A percentile compares a stretch with the other conserved stretches of the same genome.
Evolutionary conservation across 116 monocot genomes (phyloP).

Genomic region (Dioscorea cayenensis): DNA sequence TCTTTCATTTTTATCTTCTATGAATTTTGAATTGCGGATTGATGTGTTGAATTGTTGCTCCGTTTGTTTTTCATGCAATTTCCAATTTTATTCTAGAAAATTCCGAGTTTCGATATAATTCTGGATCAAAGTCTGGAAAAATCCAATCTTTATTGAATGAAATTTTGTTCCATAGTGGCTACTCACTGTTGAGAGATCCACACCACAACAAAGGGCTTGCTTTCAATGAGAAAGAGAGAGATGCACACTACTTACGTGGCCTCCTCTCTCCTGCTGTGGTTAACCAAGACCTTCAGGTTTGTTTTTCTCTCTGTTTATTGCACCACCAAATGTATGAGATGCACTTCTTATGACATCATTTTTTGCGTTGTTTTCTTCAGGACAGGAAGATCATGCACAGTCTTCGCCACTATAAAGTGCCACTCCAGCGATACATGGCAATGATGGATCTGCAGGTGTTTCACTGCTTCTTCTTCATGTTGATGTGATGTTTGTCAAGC

Average conservation of each 20-base stretch:
- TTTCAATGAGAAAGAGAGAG: constrained; percentile 64
- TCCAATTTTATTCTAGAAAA: too few relatives aligned
- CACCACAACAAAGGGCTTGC: constrained; percentile 81
- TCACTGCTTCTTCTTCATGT: not conserved
- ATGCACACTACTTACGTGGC: constrained; percentile 64
- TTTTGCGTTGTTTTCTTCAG: constrained; percentile 14
- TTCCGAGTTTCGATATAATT: too few relatives aligned
- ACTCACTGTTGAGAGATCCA: too few relatives aligned
- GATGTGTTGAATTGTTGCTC: too few relatives aligned
- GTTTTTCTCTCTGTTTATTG: not conserved
- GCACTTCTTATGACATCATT: too few relatives aligned
- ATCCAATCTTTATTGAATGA: too few relatives aligned
- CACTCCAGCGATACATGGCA: constrained; percentile 63
- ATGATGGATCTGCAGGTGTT: constrained; percentile 90
- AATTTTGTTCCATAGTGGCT: too few relatives aligned
- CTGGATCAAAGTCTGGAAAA: too few relatives aligned
- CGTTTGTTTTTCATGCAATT: too few relatives aligned
- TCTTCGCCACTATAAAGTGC: constrained; percentile 63
- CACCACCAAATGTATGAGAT: too few relatives aligned
- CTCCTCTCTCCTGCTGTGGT: constrained; percentile 50
- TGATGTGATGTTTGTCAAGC: not conserved
- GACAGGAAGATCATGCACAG: constrained; percentile 75
- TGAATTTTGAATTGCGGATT: too few relatives aligned
- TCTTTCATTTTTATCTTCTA: too few relatives aligned
- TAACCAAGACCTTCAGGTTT: constrained; percentile 71